A percentile compares a stretch with the other conserved stretches of the same genome.
Conservation (phyloP, 2,329 filamentous ascomycete species). For the Calonectria hawksworthii region DNA sequence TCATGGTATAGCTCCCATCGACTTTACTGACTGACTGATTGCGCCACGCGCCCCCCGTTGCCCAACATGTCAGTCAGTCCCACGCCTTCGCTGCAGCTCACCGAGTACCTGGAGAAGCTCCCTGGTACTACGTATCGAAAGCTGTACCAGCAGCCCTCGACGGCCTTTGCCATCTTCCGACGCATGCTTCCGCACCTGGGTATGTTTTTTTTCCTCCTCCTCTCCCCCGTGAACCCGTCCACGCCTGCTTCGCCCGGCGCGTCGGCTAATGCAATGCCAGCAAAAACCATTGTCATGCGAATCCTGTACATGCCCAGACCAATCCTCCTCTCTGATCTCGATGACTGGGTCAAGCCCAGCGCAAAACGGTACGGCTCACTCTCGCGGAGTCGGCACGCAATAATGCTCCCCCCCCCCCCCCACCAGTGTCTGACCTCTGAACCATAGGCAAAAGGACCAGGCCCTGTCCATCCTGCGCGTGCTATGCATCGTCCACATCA, state of each 20-base stretch:
- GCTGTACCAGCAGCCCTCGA: constrained; percentile 96
- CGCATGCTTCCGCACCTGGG: constrained; percentile 96
- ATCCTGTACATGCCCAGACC: constrained; percentile 91
- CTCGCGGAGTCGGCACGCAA: background rate
- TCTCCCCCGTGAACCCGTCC: background rate
- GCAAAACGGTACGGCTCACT: constrained; percentile 55
- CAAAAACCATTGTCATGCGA: constrained; percentile 96
- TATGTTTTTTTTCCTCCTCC: constrained; percentile 54
- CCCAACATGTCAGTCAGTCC: constrained; percentile 62
- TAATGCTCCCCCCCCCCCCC: background rate
- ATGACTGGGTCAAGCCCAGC: constrained; percentile 84
- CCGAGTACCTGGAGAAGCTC: constrained; percentile 94
- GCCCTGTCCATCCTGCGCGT: constrained; percentile 84
- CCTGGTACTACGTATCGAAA: constrained; percentile 90
- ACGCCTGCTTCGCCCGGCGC: background rate
- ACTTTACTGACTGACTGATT: constrained; percentile 43
- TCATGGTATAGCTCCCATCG: constrained; percentile 42
- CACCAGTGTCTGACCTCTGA: constrained; percentile 15
- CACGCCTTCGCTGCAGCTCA: constrained; percentile 70
- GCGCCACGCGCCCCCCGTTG: constrained; percentile 38
- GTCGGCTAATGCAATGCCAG: constrained; percentile 58
- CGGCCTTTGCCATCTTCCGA: constrained; percentile 93
- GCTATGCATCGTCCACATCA: constrained; percentile 87
- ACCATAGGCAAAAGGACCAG: constrained; percentile 80
- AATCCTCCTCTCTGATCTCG: constrained; percentile 83